Conservation (phyloP, 2,329 filamentous ascomycete species). For the Malbranchea zuffiana region DNA sequence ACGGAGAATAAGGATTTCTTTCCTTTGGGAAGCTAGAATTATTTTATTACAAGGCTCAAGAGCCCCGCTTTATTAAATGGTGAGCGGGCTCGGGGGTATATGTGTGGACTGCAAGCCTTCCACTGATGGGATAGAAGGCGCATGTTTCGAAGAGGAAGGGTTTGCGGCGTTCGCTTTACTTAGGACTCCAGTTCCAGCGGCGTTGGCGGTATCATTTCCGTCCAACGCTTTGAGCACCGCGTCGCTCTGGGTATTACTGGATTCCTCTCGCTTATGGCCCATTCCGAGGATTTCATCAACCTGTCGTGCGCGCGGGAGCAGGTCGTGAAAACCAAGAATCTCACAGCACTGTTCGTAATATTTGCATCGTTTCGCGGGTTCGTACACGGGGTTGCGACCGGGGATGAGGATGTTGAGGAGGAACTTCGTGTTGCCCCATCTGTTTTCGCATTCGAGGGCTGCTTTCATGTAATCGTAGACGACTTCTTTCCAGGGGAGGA, state of each 20-base stretch:
- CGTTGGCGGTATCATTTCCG: slow-evolving; percentile 12
- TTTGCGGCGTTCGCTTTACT: background rate
- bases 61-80: no score
- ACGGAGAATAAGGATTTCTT: no score
- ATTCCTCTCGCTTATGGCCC: background rate
- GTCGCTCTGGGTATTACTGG: slow-evolving; percentile 4
- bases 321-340: slow-evolving; percentile 51
- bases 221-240: slow-evolving; percentile 13
- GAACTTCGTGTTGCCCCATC: slow-evolving; percentile 88
- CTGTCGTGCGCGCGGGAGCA: slow-evolving; percentile 53
- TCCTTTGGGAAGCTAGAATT: no score
- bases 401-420: slow-evolving; percentile 76
- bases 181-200: slow-evolving; percentile 5
- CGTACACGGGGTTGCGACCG: slow-evolving; percentile 58
- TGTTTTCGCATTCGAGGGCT: slow-evolving; percentile 69
- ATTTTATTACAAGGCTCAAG: no score
- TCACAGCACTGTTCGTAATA: slow-evolving; percentile 61
- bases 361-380: slow-evolving; percentile 52
- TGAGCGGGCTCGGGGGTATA: no score
- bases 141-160: background rate
- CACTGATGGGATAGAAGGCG: no score
- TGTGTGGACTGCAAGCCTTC: no score
- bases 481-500: slow-evolving; percentile 64
- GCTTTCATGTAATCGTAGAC: slow-evolving; percentile 63
- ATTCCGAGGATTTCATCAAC: slow-evolving; percentile 52